Base-by-base conservation (phyloP, 441 rosid species). In the Pelargonium exstipulatum region DNA sequence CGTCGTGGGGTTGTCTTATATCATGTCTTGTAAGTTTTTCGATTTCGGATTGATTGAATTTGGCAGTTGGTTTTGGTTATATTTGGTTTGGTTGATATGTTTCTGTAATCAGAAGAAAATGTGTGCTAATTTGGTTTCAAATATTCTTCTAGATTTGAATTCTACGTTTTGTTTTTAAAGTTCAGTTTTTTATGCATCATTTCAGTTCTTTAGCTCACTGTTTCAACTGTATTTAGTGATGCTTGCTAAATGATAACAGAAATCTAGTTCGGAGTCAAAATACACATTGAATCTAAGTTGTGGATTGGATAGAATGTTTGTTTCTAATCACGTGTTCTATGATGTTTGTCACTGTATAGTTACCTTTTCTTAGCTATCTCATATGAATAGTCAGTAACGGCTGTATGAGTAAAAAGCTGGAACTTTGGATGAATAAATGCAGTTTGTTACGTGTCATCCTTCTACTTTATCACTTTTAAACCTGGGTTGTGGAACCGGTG, bases 1-100 rank as follows among this genome's bases (percentile, higher is more conserved):
- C 81, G 94, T 92, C 66, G 83, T 89, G 58, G 99, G 99, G 74
- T 87, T 95, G 58, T 95, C 99, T 2, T 92, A 92, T 77, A 79
- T 95, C 73, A 82, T 95, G 94, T 92, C 98, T 0, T 69, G 99
- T 95, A 80, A 87, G 89, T 84, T 69, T n/a, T 24, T 53, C 26
- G 1, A 37, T 35, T 65, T 61, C 58, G n/a, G 29, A 8, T 66
- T 42, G 66, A 60, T 66, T 67, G 68, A 68, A 63, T 29, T 69
- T 46, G 4, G 1, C 37, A n/a, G 43, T 65, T 42, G 45, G 26
- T 60, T 0, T 6, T 71, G 61, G 32, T 43, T 69, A 16, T 17
- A 18, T 9, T 69, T 66, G 8, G 7, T 18, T 42, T 69, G 1
- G 42, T 13, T 66, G 5, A 48, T 48, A 4, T 48, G n/a, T 18